Evolutionary conservation across 495 filamentous ascomycete genomes (phyloP).

Genomic region (Hamigera avellanea): DNA sequence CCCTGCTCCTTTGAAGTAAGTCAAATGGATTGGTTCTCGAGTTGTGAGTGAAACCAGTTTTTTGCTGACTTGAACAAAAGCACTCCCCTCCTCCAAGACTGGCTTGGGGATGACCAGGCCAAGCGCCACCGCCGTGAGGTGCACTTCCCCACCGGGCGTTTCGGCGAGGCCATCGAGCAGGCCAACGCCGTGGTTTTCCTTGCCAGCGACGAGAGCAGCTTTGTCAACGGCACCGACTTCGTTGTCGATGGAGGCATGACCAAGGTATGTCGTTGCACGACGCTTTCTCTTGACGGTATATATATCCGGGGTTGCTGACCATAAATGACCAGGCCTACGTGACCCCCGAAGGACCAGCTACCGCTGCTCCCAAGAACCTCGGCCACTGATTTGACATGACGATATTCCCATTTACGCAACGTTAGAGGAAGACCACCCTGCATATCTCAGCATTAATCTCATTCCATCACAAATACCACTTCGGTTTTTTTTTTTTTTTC

Average conservation of each 20-base stretch:
- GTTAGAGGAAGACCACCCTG: too few species aligned
- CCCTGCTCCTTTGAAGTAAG: slow-evolving; percentile 78
- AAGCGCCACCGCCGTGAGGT: slow-evolving; percentile 83
- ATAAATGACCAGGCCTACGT: slow-evolving; percentile 57
- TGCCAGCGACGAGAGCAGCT: slow-evolving; percentile 88
- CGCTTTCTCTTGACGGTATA: too few species aligned
- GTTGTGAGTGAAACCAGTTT: too few species aligned
- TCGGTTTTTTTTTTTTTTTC: too few species aligned
- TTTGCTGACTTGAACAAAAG: slow-evolving; percentile 20
- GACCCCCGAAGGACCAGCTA: slow-evolving; percentile 72
- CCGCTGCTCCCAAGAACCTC: slow-evolving; percentile 57
- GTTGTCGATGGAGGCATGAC: slow-evolving; percentile 96
- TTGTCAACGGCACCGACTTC: slow-evolving; percentile 87
- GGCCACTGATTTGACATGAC: slow-evolving; percentile 12
- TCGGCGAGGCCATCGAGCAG: slow-evolving; percentile 92
- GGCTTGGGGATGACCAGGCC: slow-evolving; percentile 77
- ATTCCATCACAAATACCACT: too few species aligned
- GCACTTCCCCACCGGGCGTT: slow-evolving; percentile 90
- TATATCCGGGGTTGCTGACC: too few species aligned
- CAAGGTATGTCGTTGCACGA: slow-evolving; percentile 51
- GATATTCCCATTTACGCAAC: too few species aligned
- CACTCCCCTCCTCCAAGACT: slow-evolving; percentile 80
- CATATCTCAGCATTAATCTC: too few species aligned
- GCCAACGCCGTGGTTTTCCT: slow-evolving; percentile 90
- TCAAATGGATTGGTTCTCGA: too few species aligned